These are phyloP conservation scores for Vitis hybrid DNA, from an alignment of 177 flowering plant species.

Conservation along the genomic window DNA sequence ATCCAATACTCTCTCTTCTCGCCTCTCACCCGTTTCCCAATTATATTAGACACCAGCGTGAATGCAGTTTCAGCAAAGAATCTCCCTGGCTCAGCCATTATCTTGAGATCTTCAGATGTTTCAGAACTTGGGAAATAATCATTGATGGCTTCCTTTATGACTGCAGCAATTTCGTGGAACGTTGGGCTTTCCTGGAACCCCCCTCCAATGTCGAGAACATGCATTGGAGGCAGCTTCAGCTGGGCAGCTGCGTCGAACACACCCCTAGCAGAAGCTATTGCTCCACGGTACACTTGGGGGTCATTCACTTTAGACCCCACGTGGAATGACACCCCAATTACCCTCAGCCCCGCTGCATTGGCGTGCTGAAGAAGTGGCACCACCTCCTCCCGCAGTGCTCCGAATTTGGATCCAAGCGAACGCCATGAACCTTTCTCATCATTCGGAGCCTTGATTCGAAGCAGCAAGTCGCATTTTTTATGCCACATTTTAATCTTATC, in stretches of 20 bases:
- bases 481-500: slow-evolving; percentile 10
- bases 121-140: neutral
- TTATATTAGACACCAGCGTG: slow-evolving; percentile 7
- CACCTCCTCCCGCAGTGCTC: slow-evolving; percentile 3
- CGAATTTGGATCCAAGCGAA: neutral
- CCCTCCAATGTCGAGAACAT: neutral
- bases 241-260: neutral
- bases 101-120: neutral
- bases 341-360: neutral
- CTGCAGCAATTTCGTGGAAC: neutral
- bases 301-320: neutral
- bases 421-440: neutral
- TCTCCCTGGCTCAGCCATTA: slow-evolving; percentile 13
- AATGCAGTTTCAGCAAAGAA: slow-evolving; percentile 6
- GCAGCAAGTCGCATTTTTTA: slow-evolving; percentile 7
- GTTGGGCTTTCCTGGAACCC: neutral
- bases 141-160: neutral
- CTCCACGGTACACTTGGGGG: neutral
- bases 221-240: neutral
- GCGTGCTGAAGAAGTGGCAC: slow-evolving; percentile 6
- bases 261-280: neutral
- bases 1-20: slow-evolving; percentile 13
- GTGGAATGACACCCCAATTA: slow-evolving; percentile 8
- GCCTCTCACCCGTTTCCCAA: slow-evolving; percentile 7
- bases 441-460: neutral